Conservation (phyloP, 1,139 yeast species). For the Debaryomyces coudertii region DNA sequence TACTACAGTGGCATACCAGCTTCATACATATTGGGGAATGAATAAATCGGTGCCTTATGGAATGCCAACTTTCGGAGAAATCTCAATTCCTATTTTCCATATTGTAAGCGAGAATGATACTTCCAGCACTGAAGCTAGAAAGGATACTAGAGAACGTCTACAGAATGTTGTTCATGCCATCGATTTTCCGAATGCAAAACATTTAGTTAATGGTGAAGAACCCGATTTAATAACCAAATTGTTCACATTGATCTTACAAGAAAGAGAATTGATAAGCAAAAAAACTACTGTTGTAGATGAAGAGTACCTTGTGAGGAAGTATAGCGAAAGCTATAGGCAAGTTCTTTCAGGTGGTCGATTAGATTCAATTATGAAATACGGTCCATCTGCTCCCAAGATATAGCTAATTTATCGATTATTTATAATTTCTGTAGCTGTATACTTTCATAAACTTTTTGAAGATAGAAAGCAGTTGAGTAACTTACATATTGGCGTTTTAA, state of each 20-base stretch:
- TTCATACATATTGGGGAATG: conserved; percentile 12
- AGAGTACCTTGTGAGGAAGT: conserved; percentile 4
- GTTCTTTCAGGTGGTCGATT: background rate
- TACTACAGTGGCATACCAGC: conserved; percentile 12
- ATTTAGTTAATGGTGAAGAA: conserved; percentile 46
- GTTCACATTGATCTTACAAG: background rate
- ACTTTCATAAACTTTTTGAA: background rate
- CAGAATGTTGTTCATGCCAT: conserved; percentile 17
- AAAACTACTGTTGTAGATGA: background rate
- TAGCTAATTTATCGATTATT: background rate
- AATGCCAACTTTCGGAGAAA: conserved; percentile 2
- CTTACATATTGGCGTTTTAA: too few species aligned
- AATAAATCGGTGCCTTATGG: conserved; percentile 5
- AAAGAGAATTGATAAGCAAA: background rate
- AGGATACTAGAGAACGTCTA: background rate
- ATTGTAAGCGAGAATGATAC: conserved; percentile 15
- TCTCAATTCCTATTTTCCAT: conserved; percentile 17
- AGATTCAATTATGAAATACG: background rate
- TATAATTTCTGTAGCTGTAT: background rate
- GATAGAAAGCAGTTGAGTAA: background rate
- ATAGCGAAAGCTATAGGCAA: conserved; percentile 8
- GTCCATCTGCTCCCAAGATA: background rate
- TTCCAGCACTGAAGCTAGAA: conserved; percentile 7
- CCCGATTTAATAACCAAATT: conserved; percentile 41
- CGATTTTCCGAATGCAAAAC: conserved; percentile 44